A percentile compares a stretch with the other conserved stretches of the same genome.
phyloP scores from a whole-genome alignment of 192 early-diverging fungal genomes.

The Coemansia aciculifera region DNA sequence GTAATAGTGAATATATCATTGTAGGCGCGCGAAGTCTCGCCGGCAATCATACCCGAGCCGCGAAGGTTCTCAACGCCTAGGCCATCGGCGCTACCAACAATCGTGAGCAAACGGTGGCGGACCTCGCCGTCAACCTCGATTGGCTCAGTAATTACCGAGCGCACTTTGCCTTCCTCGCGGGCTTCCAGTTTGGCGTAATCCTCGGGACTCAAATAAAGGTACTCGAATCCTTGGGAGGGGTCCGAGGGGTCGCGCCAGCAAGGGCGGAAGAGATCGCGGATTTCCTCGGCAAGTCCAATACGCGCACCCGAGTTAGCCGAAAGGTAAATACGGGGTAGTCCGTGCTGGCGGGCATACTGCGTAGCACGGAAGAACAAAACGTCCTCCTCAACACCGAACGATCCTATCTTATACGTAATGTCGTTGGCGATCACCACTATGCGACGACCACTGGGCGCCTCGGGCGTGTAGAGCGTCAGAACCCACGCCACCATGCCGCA shows the following conservation, averaged over 20 bases:
- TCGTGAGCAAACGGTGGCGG: slow-evolving; percentile 79
- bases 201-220: slow-evolving; percentile 81
- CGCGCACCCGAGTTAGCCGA: slow-evolving; percentile 99
- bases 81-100: slow-evolving; percentile 86
- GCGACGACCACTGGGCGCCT: slow-evolving; percentile 84
- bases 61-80: slow-evolving; percentile 97
- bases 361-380: slow-evolving; percentile 90
- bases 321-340: slow-evolving; percentile 91
- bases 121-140: slow-evolving; percentile 71
- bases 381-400: slow-evolving; percentile 95
- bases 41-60: slow-evolving; percentile 96
- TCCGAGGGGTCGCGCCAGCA: slow-evolving; percentile 82
- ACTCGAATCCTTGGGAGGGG: slow-evolving; percentile 88
- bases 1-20: slow-evolving; percentile 97
- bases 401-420: slow-evolving; percentile 95
- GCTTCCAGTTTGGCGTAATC: slow-evolving; percentile 69
- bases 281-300: slow-evolving; percentile 95
- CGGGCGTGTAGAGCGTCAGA: slow-evolving; percentile 85
- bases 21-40: slow-evolving; percentile 93
- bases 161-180: slow-evolving; percentile 58
- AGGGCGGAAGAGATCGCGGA: slow-evolving; percentile 80
- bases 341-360: slow-evolving; percentile 79
- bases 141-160: slow-evolving; percentile 71
- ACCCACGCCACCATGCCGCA: slow-evolving; percentile 98
- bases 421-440: slow-evolving; percentile 98